Evolutionary conservation across 768 basidiomycete genomes (phyloP).

Genomic region (Crucibulum laeve): DNA sequence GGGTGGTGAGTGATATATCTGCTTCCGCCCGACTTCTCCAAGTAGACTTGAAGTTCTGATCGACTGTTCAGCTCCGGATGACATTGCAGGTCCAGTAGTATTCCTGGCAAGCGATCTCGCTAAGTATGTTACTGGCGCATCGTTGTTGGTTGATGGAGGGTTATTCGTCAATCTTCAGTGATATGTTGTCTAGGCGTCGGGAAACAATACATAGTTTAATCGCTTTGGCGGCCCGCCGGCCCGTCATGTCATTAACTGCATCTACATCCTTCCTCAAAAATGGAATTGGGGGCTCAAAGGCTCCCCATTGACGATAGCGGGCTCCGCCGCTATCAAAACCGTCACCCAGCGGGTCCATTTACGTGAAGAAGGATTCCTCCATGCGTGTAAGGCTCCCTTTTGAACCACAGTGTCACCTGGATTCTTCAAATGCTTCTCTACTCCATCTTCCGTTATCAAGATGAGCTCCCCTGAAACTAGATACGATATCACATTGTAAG

Average conservation of each 20-base stretch:
- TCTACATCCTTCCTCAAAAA: neutral
- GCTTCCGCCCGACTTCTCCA: neutral
- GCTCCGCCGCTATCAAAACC: constrained; percentile 50
- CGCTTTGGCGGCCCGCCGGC: neutral
- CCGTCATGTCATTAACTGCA: neutral
- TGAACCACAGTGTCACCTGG: constrained; percentile 56
- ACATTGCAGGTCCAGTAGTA: constrained; percentile 70
- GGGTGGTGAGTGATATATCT: constrained; percentile 37
- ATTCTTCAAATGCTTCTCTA: constrained; percentile 45
- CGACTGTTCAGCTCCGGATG: constrained; percentile 46
- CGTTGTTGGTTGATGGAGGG: constrained; percentile 68
- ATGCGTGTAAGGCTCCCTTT: constrained; percentile 57
- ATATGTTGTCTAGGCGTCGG: too few species aligned
- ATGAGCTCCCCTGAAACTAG: constrained; percentile 52
- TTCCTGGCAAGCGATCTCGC: constrained; percentile 73
- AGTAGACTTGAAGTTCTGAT: constrained; percentile 1
- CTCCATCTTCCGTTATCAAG: constrained; percentile 53
- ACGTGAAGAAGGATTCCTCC: constrained; percentile 52
- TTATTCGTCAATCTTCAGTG: constrained; percentile 72
- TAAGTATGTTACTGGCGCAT: constrained; percentile 65
- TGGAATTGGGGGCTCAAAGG: constrained; percentile 24
- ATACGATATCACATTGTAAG: constrained; percentile 7
- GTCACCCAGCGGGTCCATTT: constrained; percentile 50
- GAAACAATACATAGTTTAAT: too few species aligned
- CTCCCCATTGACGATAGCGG: constrained; percentile 42